A percentile compares a stretch with the other conserved stretches of the same genome.
phyloP scores from a whole-genome alignment of 2,329 filamentous ascomycete genomes.

The Scolecobasidium constrictum region DNA sequence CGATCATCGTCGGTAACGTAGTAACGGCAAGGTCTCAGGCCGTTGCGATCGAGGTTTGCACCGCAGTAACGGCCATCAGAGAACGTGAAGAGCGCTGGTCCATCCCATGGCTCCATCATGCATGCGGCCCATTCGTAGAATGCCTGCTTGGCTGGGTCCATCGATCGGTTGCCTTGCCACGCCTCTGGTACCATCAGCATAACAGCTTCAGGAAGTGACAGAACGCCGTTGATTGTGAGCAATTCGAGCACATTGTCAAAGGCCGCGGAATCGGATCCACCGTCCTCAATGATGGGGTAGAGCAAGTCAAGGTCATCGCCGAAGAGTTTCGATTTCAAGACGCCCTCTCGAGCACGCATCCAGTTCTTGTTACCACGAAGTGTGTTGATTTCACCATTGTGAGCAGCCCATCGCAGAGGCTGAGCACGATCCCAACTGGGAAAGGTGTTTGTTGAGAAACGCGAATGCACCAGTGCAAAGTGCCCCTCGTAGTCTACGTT shows the following conservation, averaged over 20 bases:
- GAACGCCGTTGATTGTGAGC: constrained; percentile 86
- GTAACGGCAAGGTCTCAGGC: constrained; percentile 88
- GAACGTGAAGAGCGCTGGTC: constrained; percentile 92
- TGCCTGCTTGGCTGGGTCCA: constrained; percentile 91
- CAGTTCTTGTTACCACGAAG: constrained; percentile 98
- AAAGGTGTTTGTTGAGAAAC: constrained; percentile 97
- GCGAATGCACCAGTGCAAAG: constrained; percentile 92
- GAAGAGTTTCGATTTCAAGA: constrained; percentile 87
- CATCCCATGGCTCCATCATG: constrained; percentile 99
- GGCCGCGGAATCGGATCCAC: constrained; percentile 90
- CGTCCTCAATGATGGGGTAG: constrained; percentile 92
- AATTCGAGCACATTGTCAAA: constrained; percentile 96
- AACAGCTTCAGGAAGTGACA: constrained; percentile 88
- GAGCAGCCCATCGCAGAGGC: constrained; percentile 89
- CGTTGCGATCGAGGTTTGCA: constrained; percentile 93
- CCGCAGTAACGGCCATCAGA: constrained; percentile 93
- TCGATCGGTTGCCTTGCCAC: constrained; percentile 85
- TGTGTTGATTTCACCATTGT: constrained; percentile 98
- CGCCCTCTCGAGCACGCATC: constrained; percentile 95
- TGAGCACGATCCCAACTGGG: constrained; percentile 97
- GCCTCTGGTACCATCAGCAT: constrained; percentile 99
- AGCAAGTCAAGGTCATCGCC: constrained; percentile 82
- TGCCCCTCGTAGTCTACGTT: constrained; percentile 96
- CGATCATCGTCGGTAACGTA: constrained; percentile 95
- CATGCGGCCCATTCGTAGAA: constrained; percentile 99